A percentile compares a stretch with the other conserved stretches of the same genome.
phyloP scores from a whole-genome alignment of 2,329 filamentous ascomycete species.

The Cladobotryum mycophilum region DNA sequence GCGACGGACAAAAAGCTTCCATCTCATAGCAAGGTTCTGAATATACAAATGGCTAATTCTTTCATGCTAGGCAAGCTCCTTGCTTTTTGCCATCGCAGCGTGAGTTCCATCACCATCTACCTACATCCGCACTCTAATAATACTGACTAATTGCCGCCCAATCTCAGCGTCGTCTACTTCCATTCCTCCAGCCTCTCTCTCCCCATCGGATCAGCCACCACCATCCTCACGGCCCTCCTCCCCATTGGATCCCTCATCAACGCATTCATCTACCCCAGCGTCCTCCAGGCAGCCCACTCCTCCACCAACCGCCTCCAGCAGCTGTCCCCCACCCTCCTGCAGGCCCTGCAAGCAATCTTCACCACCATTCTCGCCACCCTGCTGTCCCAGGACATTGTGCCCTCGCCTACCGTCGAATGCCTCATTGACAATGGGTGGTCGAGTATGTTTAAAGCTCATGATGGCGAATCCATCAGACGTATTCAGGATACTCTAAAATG shows the following conservation, averaged over 20 bases:
- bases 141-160: not conserved
- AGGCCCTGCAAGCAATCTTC: conserved; percentile 37
- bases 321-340: conserved; percentile 30
- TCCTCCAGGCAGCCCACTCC: conserved; percentile 21
- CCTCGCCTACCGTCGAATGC: conserved; percentile 39
- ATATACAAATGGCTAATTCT: not conserved
- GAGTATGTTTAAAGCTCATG: conserved; percentile 43
- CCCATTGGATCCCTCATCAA: conserved; percentile 35
- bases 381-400: conserved; percentile 29
- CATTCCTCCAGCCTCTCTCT: conserved; percentile 34
- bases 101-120: conserved; percentile 12
- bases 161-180: conserved; percentile 33
- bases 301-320: conserved; percentile 15
- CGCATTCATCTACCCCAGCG: conserved; percentile 28
- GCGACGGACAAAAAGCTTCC: not conserved
- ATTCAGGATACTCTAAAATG: conserved; percentile 63
- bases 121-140: not conserved
- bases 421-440: conserved; percentile 52
- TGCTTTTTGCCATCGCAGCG: conserved; percentile 27
- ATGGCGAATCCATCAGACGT: conserved; percentile 42
- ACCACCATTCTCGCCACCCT: conserved; percentile 40
- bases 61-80: conserved; percentile 20
- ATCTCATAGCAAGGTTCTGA: not conserved
- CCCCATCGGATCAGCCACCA: conserved; percentile 30
- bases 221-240: conserved; percentile 33